A percentile compares a stretch with the other conserved stretches of the same genome.
Conservation (phyloP, 2,329 filamentous ascomycete species). For the Fusarium anguioides region DNA sequence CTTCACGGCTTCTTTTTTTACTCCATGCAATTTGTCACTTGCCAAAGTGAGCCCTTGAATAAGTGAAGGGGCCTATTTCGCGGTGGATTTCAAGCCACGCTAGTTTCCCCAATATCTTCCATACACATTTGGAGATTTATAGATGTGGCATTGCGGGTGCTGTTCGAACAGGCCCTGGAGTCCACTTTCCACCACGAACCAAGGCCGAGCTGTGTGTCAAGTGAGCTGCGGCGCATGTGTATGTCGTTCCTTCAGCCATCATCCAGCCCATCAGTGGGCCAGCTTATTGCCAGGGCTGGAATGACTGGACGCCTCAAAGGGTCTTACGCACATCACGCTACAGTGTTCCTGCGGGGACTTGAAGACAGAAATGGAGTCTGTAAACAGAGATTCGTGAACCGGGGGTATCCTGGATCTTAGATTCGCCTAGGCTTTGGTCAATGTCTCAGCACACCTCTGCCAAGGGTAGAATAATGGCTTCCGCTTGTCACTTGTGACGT, state of each 20-base stretch:
- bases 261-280: constrained; percentile 34
- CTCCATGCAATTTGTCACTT: no score
- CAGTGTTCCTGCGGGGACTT: constrained; percentile 16
- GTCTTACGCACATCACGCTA: constrained; percentile 18
- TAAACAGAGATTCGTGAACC: constrained; percentile 23
- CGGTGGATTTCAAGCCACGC: constrained; percentile 19
- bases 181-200: constrained; percentile 31
- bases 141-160: constrained; percentile 43
- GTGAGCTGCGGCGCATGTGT: constrained; percentile 49
- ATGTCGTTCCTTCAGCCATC: constrained; percentile 40
- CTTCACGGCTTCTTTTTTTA: not conserved
- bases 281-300: constrained; percentile 18
- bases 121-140: constrained; percentile 33
- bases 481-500: not conserved
- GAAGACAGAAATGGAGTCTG: constrained; percentile 17
- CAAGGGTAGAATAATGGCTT: not conserved
- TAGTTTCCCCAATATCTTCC: constrained; percentile 32
- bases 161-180: constrained; percentile 36
- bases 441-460: constrained; percentile 4
- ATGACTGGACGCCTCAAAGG: constrained; percentile 15
- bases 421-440: not conserved
- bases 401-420: constrained; percentile 8
- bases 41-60: not conserved
- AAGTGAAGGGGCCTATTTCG: constrained; percentile 9
- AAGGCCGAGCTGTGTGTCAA: constrained; percentile 45